Evolutionary conservation across 306 rosid species (phyloP), one percentile per base, ranked within the genome.

Genomic region (Psophocarpus tetragonolobus): DNA sequence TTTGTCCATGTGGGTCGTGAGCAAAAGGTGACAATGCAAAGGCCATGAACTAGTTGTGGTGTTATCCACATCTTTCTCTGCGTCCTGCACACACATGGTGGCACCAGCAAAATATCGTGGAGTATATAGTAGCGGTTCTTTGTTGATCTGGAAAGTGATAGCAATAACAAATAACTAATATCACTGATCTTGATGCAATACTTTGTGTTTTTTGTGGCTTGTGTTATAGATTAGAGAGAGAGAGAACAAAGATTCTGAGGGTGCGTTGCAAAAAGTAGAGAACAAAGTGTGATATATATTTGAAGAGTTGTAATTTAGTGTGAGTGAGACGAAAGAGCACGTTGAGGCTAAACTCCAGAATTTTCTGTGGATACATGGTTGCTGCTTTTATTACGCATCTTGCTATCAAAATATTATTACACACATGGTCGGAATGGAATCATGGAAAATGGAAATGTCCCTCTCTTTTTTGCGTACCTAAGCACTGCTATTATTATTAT

Each of bases 1-100:
- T 58, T 72, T 85, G 26, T 85, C 88, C 88, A 84, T 84, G 74
- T 87, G 94, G 81, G 75, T 68, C 72, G 82, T 35, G 83, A 77
- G 87, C 77, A 82, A 69, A 27, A 74, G 65, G 35, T 85, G 91
- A 80, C 88, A 87, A 83, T 92, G 97, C 85, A 85, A 71, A 84
- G 95, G 87, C 91, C 88, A 80, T 65, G 89, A 83, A 80, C n/a
- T 77, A 6, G n/a, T 77, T 45, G 75, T 42, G 74, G 15, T 79
- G 63, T 15, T 80, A 74, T 68, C 15, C 32, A 77, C 70, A 56
- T 77, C 84, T 87, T 85, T 87, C 33, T 94, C 97, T 32, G 75
- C 77, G 8, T 91, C 96, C 74, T 87, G 87, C 27, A 90, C 84
- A 78, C 98, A 95, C 97, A 96, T 92, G 90, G 26, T 78, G 62